phyloP scores from a whole-genome alignment of 2,329 filamentous ascomycete genomes.

The Claviceps pazoutovae region DNA sequence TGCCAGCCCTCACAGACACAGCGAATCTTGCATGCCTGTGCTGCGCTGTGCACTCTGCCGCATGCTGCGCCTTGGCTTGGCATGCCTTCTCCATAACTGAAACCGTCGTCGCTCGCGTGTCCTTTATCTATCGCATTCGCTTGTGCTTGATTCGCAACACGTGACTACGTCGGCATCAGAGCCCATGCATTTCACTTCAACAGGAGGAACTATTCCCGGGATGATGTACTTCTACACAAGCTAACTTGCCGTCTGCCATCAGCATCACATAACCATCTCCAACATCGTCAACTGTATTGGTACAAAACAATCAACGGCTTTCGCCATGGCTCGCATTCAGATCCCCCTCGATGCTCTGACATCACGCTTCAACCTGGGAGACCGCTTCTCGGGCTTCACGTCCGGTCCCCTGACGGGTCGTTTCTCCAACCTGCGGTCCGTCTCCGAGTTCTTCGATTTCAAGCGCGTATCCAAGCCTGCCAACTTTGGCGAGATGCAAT shows the following conservation, averaged over 20 bases:
- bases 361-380: slow-evolving; percentile 72
- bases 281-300: not conserved
- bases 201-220: not conserved
- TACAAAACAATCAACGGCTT: not conserved
- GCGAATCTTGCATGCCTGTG: not conserved
- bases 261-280: not conserved
- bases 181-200: not conserved
- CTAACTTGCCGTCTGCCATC: not conserved
- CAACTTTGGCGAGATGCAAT: slow-evolving; percentile 83
- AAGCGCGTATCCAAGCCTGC: slow-evolving; percentile 90
- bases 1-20: not conserved
- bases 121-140: not conserved
- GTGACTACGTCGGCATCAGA: no score
- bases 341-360: slow-evolving; percentile 87
- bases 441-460: slow-evolving; percentile 89
- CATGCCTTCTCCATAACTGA: not conserved
- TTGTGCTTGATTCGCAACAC: not conserved
- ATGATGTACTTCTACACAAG: not conserved
- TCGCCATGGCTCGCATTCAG: slow-evolving; percentile 68
- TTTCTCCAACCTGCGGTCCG: slow-evolving; percentile 82
- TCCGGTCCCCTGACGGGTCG: slow-evolving; percentile 64
- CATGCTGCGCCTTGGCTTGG: not conserved
- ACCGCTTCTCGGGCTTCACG: slow-evolving; percentile 74
- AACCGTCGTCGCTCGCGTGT: not conserved
- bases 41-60: not conserved